phyloP scores from a whole-genome alignment of 2,329 filamentous ascomycete genomes.

The Corynespora cassiicola region DNA sequence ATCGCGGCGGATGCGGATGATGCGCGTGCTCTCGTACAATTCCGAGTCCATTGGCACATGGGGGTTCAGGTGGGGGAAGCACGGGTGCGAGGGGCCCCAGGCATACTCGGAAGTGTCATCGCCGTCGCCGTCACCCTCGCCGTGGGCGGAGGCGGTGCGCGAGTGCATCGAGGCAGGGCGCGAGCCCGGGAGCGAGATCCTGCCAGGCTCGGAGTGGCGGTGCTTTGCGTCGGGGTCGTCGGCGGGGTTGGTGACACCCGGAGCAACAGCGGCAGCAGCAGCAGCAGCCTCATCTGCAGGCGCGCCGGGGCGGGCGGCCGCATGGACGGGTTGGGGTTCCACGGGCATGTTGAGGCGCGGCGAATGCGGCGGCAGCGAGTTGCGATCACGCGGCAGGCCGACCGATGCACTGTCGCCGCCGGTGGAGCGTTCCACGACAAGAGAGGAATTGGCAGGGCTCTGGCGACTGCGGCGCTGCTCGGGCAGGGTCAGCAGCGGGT shows the following conservation, averaged over 20 bases:
- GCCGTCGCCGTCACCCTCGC: conserved; percentile 53
- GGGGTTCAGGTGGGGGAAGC: conserved; percentile 90
- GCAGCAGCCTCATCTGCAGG: conserved; percentile 30
- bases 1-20: conserved; percentile 90
- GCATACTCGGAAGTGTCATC: conserved; percentile 65
- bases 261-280: too few relatives aligned
- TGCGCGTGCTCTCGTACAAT: conserved; percentile 78
- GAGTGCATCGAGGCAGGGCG: conserved; percentile 36
- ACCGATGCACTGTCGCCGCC: conserved; percentile 60
- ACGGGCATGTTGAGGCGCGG: conserved; percentile 34
- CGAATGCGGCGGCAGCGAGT: conserved; percentile 33
- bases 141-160: conserved; percentile 37
- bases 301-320: conserved; percentile 16
- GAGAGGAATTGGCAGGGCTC: conserved; percentile 46
- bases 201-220: conserved; percentile 15
- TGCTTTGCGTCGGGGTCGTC: conserved; percentile 26
- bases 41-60: conserved; percentile 81
- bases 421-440: conserved; percentile 45
- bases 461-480: conserved; percentile 63
- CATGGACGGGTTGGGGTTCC: conserved; percentile 18
- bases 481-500: conserved; percentile 63
- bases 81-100: conserved; percentile 94
- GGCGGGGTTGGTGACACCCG: too few relatives aligned
- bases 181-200: conserved; percentile 35
- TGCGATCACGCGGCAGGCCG: conserved; percentile 52